These are phyloP conservation scores for Pezicula carpinea DNA, from an alignment of 2,329 filamentous ascomycete genomes.

Conservation along the genomic window DNA sequence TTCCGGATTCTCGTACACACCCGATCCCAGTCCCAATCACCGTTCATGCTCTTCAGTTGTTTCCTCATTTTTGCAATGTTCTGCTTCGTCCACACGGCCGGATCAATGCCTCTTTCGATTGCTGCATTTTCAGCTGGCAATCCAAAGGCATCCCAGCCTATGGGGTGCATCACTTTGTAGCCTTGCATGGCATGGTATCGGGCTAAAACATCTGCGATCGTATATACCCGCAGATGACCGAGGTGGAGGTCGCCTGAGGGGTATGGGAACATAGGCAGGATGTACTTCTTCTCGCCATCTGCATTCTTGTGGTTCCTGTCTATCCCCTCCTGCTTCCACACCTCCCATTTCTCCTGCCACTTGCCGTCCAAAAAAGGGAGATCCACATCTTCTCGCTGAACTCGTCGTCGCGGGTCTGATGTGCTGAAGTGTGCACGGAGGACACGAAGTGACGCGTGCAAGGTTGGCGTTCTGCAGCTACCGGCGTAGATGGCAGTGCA, in stretches of 20 bases:
- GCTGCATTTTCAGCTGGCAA: conserved; percentile 89
- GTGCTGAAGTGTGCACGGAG: background rate
- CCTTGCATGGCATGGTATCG: conserved; percentile 73
- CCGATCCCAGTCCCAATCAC: conserved; percentile 75
- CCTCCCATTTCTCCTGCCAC: conserved; percentile 22
- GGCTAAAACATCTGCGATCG: conserved; percentile 81
- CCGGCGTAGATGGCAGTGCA: background rate
- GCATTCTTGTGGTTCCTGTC: background rate
- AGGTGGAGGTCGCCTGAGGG: conserved; percentile 83
- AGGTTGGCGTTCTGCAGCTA: background rate
- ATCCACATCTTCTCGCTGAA: conserved; percentile 9
- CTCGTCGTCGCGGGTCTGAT: background rate
- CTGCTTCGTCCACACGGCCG: conserved; percentile 70
- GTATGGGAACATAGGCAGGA: conserved; percentile 91
- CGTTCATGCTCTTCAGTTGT: conserved; percentile 75
- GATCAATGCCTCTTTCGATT: conserved; percentile 74
- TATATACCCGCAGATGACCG: conserved; percentile 84
- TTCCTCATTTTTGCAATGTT: conserved; percentile 85
- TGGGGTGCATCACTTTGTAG: conserved; percentile 74
- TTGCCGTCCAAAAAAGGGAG: conserved; percentile 21
- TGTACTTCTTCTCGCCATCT: conserved; percentile 49
- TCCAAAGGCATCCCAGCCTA: conserved; percentile 93
- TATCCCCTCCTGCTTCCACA: background rate
- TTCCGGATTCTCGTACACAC: conserved; percentile 45
- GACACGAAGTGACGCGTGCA: too few relatives aligned